Percentiles rank a stretch among this genome's conserved stretches.
These are phyloP conservation scores for Lentinula guzmanii DNA, from an alignment of 768 basidiomycete species.

Conservation along the genomic window DNA sequence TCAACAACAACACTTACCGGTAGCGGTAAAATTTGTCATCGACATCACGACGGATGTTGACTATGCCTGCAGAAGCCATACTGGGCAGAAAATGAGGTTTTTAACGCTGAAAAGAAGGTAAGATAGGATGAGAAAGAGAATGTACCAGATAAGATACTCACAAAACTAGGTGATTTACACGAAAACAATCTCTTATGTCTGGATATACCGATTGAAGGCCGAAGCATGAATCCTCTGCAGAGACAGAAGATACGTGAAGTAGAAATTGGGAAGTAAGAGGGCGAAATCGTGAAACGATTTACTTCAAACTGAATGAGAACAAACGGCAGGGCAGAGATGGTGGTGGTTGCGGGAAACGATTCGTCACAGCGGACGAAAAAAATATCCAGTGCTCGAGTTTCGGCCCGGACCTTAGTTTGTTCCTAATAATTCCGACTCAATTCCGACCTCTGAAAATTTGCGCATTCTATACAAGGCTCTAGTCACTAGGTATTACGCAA, in stretches of 20 bases:
- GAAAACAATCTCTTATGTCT: slow-evolving; percentile 56
- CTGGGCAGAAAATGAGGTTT: slow-evolving; percentile 42
- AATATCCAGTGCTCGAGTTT: neutral
- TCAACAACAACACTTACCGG: slow-evolving; percentile 42
- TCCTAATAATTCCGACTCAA: neutral
- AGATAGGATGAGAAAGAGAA: neutral
- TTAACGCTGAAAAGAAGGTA: slow-evolving; percentile 46
- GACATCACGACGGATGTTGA: slow-evolving; percentile 94
- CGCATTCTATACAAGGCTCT: neutral
- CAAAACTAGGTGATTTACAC: slow-evolving; percentile 48
- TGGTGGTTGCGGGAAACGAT: slow-evolving; percentile 17
- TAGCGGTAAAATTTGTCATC: slow-evolving; percentile 97
- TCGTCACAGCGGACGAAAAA: neutral
- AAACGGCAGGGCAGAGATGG: neutral
- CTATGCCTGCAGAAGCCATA: slow-evolving; percentile 78
- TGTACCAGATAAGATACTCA: slow-evolving; percentile 22
- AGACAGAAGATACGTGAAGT: slow-evolving; percentile 51
- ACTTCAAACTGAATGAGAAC: slow-evolving; percentile 9
- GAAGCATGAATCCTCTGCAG: slow-evolving; percentile 90
- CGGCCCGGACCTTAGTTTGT: neutral
- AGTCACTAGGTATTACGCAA: neutral
- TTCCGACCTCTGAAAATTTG: neutral
- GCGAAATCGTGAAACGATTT: slow-evolving; percentile 53
- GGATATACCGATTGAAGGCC: slow-evolving; percentile 72
- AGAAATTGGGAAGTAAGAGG: slow-evolving; percentile 39